These are phyloP conservation scores for Coniella vitis DNA, from an alignment of 2,329 filamentous ascomycete species.

Conservation along the genomic window DNA sequence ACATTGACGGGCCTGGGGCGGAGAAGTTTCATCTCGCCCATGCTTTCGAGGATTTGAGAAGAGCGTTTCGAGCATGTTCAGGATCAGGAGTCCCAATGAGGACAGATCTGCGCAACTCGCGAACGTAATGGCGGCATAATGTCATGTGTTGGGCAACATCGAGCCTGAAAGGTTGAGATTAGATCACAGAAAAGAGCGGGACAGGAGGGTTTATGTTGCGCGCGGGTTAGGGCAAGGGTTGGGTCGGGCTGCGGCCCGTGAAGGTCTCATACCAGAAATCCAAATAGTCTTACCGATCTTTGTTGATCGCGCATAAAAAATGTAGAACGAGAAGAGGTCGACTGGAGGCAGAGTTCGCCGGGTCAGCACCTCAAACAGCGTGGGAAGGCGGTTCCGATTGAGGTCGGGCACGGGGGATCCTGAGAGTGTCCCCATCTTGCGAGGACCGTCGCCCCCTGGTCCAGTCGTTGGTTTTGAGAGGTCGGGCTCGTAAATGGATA, in stretches of 20 bases:
- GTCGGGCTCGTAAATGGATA: not conserved
- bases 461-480: not conserved
- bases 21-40: constrained; percentile 60
- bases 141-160: constrained; percentile 99
- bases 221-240: constrained; percentile 5
- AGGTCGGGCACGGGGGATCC: constrained; percentile 53
- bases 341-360: constrained; percentile 91
- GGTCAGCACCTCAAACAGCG: constrained; percentile 91
- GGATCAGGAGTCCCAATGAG: constrained; percentile 88
- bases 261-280: constrained; percentile 77
- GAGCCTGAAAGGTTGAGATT: constrained; percentile 56
- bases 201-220: not conserved
- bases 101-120: constrained; percentile 87
- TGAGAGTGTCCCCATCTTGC: constrained; percentile 32
- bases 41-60: constrained; percentile 67
- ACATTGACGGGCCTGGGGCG: constrained; percentile 55
- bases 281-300: constrained; percentile 88
- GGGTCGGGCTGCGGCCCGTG: not conserved
- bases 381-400: constrained; percentile 78
- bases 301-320: constrained; percentile 98
- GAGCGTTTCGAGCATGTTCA: constrained; percentile 78
- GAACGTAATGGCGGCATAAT: constrained; percentile 92
- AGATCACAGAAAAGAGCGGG: constrained; percentile 1
- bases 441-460: not conserved
- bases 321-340: constrained; percentile 98